Conservation (phyloP, 257 asterid genomes). For the Nicotiana benthamiana region DNA sequence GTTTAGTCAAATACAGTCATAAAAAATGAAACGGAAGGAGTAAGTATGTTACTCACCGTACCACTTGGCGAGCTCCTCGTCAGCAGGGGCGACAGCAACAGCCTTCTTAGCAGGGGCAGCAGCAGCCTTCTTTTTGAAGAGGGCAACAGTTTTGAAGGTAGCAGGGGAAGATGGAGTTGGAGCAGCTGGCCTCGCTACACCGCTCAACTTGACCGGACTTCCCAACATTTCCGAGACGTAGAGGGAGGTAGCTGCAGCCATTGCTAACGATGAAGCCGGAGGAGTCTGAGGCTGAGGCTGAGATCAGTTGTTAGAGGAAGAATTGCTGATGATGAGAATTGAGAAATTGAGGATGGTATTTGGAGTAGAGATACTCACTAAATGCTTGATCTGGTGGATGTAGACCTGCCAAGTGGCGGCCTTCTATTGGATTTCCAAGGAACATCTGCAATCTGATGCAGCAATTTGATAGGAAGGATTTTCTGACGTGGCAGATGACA, state of each 20-base stretch:
- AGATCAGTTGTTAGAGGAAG: not conserved
- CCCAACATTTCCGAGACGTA: constrained; percentile 77
- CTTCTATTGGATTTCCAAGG: constrained; percentile 7
- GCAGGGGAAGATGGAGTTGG: constrained; percentile 48
- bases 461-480: constrained; percentile 29
- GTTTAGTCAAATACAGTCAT: too few species aligned
- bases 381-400: constrained; percentile 56
- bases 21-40: not conserved
- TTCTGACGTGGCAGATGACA: constrained; percentile 37
- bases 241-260: constrained; percentile 64
- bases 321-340: constrained; percentile 1
- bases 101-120: constrained; percentile 51
- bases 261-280: constrained; percentile 2
- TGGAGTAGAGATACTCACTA: constrained; percentile 18
- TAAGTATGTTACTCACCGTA: constrained; percentile 52
- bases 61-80: constrained; percentile 99
- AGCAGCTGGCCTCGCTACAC: constrained; percentile 50
- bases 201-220: constrained; percentile 45
- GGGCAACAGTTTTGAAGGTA: constrained; percentile 67
- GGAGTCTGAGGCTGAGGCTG: not conserved
- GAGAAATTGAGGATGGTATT: constrained; percentile 1
- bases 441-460: constrained; percentile 48
- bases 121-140: constrained; percentile 63
- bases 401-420: constrained; percentile 42
- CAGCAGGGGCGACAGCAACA: constrained; percentile 35